Base-by-base conservation (phyloP, 1,139 yeast species). In the Pichia sp. region DNA sequence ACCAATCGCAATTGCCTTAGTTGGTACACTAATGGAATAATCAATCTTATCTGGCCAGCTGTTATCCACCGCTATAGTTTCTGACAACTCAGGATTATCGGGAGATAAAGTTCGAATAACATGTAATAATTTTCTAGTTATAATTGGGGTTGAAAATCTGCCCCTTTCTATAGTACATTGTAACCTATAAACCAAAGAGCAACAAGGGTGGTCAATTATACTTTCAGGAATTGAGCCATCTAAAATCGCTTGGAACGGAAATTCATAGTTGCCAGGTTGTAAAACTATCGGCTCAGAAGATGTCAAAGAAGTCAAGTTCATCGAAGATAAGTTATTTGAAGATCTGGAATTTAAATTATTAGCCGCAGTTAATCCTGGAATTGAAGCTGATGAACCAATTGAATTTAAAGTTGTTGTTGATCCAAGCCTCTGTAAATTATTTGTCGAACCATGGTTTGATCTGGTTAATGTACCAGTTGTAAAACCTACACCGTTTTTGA, bases 41-140 rank as follows among this genome's bases (percentile, higher is more conserved):
- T 94, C 97, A 39, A 92, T 87, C 62, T 92, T 92, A 40, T 78
- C 70, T 3, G 98, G 97, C 99, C 99, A 94, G 0, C 92, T 82
- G 61, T 92, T 92, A 59, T 89, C 96, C 24, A 92, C 95, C 0
- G 96, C 89, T 54, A 89, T 86, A 0, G 97, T 87, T 64, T 92
- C 97, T 0, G 94, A 75, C 37, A 90, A 69, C 59, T 94, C 98
- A 2, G 87, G 76, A 0, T 95, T 78, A 63, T 90, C 97, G 1
- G 95, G 77, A 0, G 96, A 82, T 47, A 90, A 66, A 0, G 98
- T 92, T 54, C 98, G 74, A n/a, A 92, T 78, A 12, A 94, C 82
- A 49, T 96, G 75, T 10, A 94, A 54, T 57, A 82, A 90, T 56
- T 81, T 86, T 55, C 78, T 81, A 26, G 89, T 73, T n/a, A 71